Evolutionary conservation across 2,329 filamentous ascomycete genomes (phyloP).

Genomic region (Teratosphaeria epicoccoides): DNA sequence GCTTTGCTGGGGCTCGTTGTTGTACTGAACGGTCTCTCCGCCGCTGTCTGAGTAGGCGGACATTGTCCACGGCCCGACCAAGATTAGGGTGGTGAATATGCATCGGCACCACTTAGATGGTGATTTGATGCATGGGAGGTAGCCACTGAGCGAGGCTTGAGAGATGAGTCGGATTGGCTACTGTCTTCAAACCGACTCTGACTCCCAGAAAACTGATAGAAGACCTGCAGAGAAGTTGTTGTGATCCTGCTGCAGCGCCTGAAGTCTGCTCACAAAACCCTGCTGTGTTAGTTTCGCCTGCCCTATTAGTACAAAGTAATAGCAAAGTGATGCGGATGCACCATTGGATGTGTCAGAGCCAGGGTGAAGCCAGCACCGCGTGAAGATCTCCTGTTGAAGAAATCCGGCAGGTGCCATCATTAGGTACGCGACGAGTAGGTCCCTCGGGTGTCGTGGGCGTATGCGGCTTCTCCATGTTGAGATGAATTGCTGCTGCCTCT

Average conservation of each 20-base stretch:
- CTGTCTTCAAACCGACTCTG: too few species aligned
- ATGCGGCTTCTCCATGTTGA: slow-evolving; percentile 2
- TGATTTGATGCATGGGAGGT: background rate
- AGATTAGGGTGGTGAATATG: background rate
- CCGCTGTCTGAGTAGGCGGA: background rate
- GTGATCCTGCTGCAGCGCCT: background rate
- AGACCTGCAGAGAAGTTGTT: background rate
- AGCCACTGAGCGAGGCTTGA: background rate
- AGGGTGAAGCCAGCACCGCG: background rate
- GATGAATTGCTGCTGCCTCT: background rate
- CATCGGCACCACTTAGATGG: background rate
- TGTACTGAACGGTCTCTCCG: background rate
- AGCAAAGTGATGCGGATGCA: background rate
- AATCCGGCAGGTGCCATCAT: background rate
- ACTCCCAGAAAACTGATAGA: too few species aligned
- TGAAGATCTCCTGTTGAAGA: background rate
- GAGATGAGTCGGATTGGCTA: background rate
- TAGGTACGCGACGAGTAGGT: background rate
- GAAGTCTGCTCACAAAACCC: background rate
- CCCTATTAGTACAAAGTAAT: background rate
- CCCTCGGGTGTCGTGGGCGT: background rate
- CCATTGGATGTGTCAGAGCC: background rate
- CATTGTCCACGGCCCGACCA: background rate
- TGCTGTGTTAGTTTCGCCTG: background rate
- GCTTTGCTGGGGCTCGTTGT: background rate